Base-by-base conservation (phyloP, 192 early-diverging fungal genomes). In the Mortierella hygrophila region DNA sequence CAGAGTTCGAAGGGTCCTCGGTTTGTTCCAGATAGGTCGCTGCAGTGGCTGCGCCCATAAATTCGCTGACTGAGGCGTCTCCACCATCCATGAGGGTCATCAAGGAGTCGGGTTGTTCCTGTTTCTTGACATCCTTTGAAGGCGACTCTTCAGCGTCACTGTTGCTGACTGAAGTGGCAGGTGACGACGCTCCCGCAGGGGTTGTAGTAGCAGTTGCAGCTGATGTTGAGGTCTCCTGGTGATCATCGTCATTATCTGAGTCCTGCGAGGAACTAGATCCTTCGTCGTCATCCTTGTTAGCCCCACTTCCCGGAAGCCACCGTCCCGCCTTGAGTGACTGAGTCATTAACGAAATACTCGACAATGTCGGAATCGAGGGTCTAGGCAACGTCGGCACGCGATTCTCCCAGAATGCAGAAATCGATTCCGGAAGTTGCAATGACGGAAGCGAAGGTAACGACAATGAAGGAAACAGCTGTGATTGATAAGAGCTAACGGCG, bases 331-430 rank as follows among this genome's bases (percentile, higher is more conserved):
- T 81, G 9, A 86, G 71, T 3, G 84, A 86, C 54, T 78, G 78
- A 1, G 84, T 86, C 84, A 86, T 78, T n/a, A 81, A 79, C 6
- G 79, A 70, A 20, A 86, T 54, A 29, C 74, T 78, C n/a, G 84
- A 74, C 40, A 86, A 57, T 1, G 72, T 44, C 26, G 84, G 84
- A 38, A 86, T 86, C 26, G 79, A 74, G 1, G 84, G 84, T 60
- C 79, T n/a, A 1, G 84, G 84, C 42, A 86, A 68, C 0, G 79
- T 52, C 2, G 84, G 84, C 18, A 86, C 75, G 3, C 74, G 73
- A 60, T 75, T 86, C 76, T 86, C 84, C 84, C 84, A 86, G 41
- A 86, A 86, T 1, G 79, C 68, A 5, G 84, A 78, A 29, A 86
- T 68, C 23, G 83, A 77, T 38, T 57, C 83, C 40, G 41, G 37